Base-by-base conservation (phyloP, 129 eudicot species). In the Calendula officinalis region DNA sequence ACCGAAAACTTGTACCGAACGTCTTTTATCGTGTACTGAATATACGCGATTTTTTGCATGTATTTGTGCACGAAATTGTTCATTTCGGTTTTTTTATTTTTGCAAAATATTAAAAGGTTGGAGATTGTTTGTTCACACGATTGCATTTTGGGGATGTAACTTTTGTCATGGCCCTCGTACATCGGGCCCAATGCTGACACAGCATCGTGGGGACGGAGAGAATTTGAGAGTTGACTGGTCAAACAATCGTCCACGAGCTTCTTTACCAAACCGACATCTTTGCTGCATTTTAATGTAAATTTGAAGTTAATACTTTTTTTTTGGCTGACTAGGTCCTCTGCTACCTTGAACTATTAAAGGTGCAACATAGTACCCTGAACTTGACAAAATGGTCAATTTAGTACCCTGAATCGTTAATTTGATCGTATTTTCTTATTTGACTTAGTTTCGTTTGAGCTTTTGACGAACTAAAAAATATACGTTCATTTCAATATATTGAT, bases 101-200 rank as follows among this genome's bases (percentile, higher is more conserved):
- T 72, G 79, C 85, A 85, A 38, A 67, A 66, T 49, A 72, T 65
- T 14, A 85, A 81, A 58, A 85, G 57, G 68, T 62, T 50, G 56
- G 85, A 75, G 11, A 85, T 82, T 51, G 81, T 58, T 27, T 27
- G 51, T 8, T 82, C 94, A 64, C 85, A 85, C 11, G 74, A 50
- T 48, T 70, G 76, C 85, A 85, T 85, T 55, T 52, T 82, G 5
- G 88, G 94, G 8, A 85, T 80, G 61, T 72, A 74, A 72, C 36
- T 76, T 63, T 82, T 82, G 16, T 82, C 88, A 60, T 85, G 94
- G 75, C 79, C 74, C 48, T 85, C 85, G 49, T 85, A 85, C 83
- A 85, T 82, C 15, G 83, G 88, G 32, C 94, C 94, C 78, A 85
- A 49, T 10, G 94, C 94, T 34, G 94, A 85, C 75, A 85, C 94